Evolutionary conservation across 2,329 filamentous ascomycete species (phyloP), one percentile per base, ranked within the genome.

Genomic region (Colletotrichum sp.): DNA sequence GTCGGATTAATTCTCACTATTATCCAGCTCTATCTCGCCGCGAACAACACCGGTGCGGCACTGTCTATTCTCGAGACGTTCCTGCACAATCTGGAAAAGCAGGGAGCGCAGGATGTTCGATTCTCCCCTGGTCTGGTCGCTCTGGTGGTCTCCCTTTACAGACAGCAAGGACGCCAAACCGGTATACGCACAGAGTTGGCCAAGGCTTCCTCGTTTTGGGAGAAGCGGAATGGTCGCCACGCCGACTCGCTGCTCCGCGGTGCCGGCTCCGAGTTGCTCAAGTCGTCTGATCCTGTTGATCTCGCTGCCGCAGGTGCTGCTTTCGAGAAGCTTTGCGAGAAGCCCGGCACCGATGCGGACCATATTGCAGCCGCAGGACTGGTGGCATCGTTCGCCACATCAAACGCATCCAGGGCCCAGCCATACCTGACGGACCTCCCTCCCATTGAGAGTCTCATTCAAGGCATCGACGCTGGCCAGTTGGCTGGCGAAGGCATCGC

Each of bases 81-180:
- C 82, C 90, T 98, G 71, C 90, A 90, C 77, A 90, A 90, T 12
- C 89, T 98, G 2, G 95, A 96, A 80, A 86, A 87, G 1, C 82
- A 89, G 4, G 88, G 90, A 18, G 89, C 93, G 74, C 88, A 92
- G 72, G 92, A 96, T 79, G 91, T 94, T 30, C 93, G 96, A 13
- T 97, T 93, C 83, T 93, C 95, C 30, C 96, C 97, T 0, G 96
- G 96, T 4, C 88, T 99, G 2, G 90, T 99, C 32, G 95, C 95
- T 1, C 88, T 96, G 3, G 88, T 95, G 5, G 93, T 98, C 12
- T 93, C 95, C 3, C 89, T 99, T 1, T 97, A 98, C 85, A 92
- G 92, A 79, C 87, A 90, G 3, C 93, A 97, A 83, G 93, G 94
- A 52, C 94, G 96, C 44, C 93, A 93, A 78, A 87, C 89, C 28